A percentile compares a stretch with the other conserved stretches of the same genome.
Conservation (phyloP, 169 alveolate genomes). For the Amoebophrya sp. region DNA sequence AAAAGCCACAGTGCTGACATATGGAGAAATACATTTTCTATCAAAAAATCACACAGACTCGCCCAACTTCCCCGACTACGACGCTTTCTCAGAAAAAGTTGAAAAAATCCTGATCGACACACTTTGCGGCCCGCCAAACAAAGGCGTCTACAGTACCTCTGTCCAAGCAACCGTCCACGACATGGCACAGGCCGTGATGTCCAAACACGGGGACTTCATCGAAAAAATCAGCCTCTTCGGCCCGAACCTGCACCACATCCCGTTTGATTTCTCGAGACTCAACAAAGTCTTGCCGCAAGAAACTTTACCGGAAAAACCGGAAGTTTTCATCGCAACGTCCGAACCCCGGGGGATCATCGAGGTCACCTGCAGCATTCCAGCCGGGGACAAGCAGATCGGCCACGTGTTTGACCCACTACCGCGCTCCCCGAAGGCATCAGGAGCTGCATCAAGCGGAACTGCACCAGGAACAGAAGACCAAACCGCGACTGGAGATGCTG, state of each 20-base stretch:
- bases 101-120: not conserved
- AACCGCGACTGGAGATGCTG: too few species aligned
- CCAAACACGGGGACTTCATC: not conserved
- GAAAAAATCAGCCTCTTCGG: not conserved
- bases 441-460: too few species aligned
- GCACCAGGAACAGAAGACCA: too few species aligned
- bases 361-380: not conserved
- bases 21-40: too few species aligned
- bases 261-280: not conserved
- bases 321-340: not conserved
- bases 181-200: not conserved
- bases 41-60: too few species aligned
- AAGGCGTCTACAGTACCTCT: not conserved
- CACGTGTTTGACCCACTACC: not conserved
- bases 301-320: not conserved
- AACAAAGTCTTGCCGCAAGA: not conserved
- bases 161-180: not conserved
- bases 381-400: not conserved
- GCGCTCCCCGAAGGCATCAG: not conserved
- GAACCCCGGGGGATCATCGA: not conserved
- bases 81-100: too few species aligned
- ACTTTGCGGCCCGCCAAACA: not conserved
- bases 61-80: too few species aligned
- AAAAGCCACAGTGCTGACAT: too few species aligned
- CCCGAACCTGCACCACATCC: constrained; percentile 18